Conservation (phyloP, 2,329 filamentous ascomycete species). For the Trichoderma gracile region DNA sequence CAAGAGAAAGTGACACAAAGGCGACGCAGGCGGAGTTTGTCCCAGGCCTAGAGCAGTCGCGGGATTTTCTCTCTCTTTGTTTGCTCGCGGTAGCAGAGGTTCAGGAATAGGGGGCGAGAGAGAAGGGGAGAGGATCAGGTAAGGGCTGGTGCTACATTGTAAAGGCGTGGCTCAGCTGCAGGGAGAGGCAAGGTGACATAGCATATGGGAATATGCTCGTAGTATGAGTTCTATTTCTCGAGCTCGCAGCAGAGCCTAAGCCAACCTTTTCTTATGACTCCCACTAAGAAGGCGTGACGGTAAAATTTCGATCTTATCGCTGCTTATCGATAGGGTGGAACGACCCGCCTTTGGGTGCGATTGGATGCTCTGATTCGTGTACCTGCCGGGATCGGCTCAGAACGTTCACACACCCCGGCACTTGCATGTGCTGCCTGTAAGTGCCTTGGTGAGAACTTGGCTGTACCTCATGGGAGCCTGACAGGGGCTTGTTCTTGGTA, state of each 20-base stretch:
- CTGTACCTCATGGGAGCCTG: too few species aligned
- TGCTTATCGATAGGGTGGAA: slow-evolving; percentile 23
- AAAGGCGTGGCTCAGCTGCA: slow-evolving; percentile 16
- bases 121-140: background rate
- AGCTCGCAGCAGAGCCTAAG: too few species aligned
- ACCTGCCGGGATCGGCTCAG: slow-evolving; percentile 23
- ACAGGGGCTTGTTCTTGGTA: too few species aligned
- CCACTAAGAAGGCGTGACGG: slow-evolving; percentile 15
- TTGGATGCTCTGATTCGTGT: slow-evolving; percentile 21
- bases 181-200: background rate
- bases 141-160: slow-evolving; percentile 16
- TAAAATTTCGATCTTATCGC: slow-evolving; percentile 23
- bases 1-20: slow-evolving; percentile 4
- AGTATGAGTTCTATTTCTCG: background rate
- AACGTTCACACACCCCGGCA: slow-evolving; percentile 6
- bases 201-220: too few species aligned
- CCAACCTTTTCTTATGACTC: background rate
- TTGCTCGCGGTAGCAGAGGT: background rate
- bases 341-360: background rate
- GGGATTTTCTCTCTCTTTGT: slow-evolving; percentile 10
- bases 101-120: background rate
- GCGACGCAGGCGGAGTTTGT: slow-evolving; percentile 13
- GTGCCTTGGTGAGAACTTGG: background rate
- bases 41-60: slow-evolving; percentile 19
- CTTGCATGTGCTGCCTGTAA: slow-evolving; percentile 12